Base-by-base conservation (phyloP, 768 basidiomycete species). In the Russula dissimulans region DNA sequence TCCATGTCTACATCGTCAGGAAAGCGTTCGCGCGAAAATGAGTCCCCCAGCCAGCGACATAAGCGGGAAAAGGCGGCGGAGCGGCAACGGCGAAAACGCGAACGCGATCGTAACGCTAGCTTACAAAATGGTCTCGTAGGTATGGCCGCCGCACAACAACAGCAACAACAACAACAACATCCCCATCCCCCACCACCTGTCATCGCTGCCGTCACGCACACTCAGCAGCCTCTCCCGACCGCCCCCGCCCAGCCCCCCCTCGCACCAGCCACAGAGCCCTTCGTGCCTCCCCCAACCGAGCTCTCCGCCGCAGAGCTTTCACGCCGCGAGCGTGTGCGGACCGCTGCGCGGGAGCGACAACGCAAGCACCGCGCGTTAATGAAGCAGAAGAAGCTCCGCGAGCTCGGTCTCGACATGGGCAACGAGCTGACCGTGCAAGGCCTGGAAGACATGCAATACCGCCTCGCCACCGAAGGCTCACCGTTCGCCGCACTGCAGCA, bases 1-100 rank as follows among this genome's bases (percentile, higher is more conserved):
- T 36, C 67, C 3, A 64, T 68, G 52, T 29, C 69, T 6, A 57
- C 70, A 6, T 65, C 70, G 11, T 69, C 79, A 50, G 74, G 76
- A 63, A 87, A 85, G 71, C 79, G 85, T 29, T 74, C 81, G 44
- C 78, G 87, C 65, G 81, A 89, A 70, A 82, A 86, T 77, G 88
- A 89, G 75, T 85, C 86, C 11, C 80, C 82, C 32, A 79, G 79
- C 58, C 86, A 89, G 73, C 77, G 82, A 65, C 77, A 81, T 67
- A 91, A 91, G 71, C 81, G 90, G 66, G 87, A 89, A 78, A 91
- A 91, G 71, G 90, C 90, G 1, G 87, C 91, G 44, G 90, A 91
- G 71, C 78, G 90, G 61, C 90, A 92, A 71, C 81, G 90, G 49
- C 72, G 88, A 63, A 92, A 92, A 71, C 84, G 90, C 52, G 90